These are phyloP conservation scores for Malassezia cuniculi DNA, from an alignment of 1,284 basidiomycete genomes.

Conservation along the genomic window DNA sequence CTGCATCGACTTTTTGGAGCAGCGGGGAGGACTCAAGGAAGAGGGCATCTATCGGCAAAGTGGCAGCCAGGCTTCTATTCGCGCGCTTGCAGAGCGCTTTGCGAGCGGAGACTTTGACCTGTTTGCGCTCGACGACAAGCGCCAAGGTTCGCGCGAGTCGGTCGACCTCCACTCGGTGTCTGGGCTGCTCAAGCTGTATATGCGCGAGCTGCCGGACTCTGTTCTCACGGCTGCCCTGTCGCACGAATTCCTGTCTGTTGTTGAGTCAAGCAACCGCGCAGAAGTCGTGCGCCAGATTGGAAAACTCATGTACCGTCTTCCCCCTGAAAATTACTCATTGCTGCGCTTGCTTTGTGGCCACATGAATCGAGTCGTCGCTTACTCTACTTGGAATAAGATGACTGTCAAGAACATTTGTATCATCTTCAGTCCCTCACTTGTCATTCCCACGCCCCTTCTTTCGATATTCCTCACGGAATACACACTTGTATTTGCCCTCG, in stretches of 20 bases:
- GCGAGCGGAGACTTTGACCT: constrained; percentile 52
- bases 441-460: constrained; percentile 15
- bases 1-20: constrained; percentile 51
- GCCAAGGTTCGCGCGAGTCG: constrained; percentile 1
- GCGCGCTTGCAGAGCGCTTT: constrained; percentile 80
- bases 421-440: constrained; percentile 52
- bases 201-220: constrained; percentile 36
- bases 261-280: constrained; percentile 68
- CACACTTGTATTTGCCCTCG: too few relatives aligned
- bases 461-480: not conserved
- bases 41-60: constrained; percentile 87
- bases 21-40: constrained; percentile 80
- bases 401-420: constrained; percentile 96
- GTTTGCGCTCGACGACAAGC: constrained; percentile 18
- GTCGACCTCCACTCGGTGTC: constrained; percentile 39
- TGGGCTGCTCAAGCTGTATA: constrained; percentile 38
- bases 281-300: constrained; percentile 76
- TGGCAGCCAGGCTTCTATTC: constrained; percentile 61
- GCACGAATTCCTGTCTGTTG: constrained; percentile 1
- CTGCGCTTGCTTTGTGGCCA: constrained; percentile 88
- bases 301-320: constrained; percentile 71
- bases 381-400: constrained; percentile 89
- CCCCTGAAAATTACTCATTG: constrained; percentile 81
- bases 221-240: constrained; percentile 18
- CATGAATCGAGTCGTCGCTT: constrained; percentile 83